Conservation (phyloP, 2,329 filamentous ascomycete species). For the Tolypocladium tropicale region DNA sequence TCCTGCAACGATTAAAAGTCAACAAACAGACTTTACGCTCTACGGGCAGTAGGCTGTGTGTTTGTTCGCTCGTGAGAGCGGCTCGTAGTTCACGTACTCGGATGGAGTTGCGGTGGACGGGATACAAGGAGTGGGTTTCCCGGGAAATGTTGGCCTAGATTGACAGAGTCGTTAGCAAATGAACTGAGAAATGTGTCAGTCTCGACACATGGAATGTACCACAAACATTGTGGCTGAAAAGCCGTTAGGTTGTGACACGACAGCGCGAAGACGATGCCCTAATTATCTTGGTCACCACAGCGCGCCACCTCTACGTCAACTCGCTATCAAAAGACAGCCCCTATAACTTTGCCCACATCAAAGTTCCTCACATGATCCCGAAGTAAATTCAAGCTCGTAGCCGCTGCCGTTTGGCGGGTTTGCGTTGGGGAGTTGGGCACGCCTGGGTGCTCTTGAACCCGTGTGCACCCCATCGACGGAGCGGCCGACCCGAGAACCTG, state of each 20-base stretch:
- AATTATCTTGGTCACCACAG: not conserved
- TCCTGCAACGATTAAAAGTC: not conserved
- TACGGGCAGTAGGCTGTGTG: not conserved
- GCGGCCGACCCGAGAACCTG: not conserved
- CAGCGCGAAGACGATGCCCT: not conserved
- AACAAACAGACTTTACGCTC: not conserved
- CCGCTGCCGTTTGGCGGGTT: too few relatives aligned
- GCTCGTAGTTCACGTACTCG: not conserved
- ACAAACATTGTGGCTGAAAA: not conserved
- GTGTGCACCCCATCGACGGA: not conserved
- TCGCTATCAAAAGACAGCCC: not conserved
- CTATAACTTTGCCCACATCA: too few relatives aligned
- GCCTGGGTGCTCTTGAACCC: not conserved
- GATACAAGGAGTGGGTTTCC: not conserved
- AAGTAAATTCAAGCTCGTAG: too few relatives aligned
- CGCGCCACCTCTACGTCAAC: not conserved
- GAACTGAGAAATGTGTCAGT: not conserved
- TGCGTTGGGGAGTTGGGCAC: not conserved
- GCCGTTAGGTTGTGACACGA: not conserved
- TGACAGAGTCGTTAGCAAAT: not conserved
- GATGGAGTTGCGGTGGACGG: not conserved
- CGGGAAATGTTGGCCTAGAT: not conserved
- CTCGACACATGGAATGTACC: not conserved
- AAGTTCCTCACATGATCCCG: too few relatives aligned
- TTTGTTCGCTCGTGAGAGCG: not conserved